Base-by-base conservation (phyloP, 2,329 filamentous ascomycete species). In the Neonectria magnoliae region DNA sequence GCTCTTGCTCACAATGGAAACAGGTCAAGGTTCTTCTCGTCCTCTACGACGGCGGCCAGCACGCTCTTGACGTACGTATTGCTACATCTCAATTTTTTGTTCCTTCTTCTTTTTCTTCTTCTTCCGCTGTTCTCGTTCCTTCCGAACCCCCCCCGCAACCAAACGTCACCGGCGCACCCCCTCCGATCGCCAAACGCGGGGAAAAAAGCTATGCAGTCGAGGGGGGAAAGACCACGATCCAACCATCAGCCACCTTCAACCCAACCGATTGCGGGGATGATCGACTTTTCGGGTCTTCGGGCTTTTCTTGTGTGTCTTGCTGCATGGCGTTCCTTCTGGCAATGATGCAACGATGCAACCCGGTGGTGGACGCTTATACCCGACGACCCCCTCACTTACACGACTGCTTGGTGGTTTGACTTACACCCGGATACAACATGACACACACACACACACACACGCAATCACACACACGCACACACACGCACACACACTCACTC, bases 1-100 rank as follows among this genome's bases (percentile, higher is more conserved):
- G 4, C 29, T 29, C 9, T 29, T 60, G 59, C 70, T 73, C 65
- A 74, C 71, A 64, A 20, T 13, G 14, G 25, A 51, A 76, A 77
- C 74, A 98, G 94, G 94, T 94, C 85, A 98, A 98, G 86, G 93
- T 98, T 83, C 91, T 98, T 79, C 87, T 94, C 78, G 93, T 97
- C 75, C 88, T 97, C 75, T 98, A 98, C 87, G 94, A 98, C 83
- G 94, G 94, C 80, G 88, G 89, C 79, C 85, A 93, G 84, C 93
- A 97, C 85, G 94, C 94, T 84, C 84, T 92, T 82, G 87, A 98
- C 78, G 93, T 97, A 80, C 80, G 84, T 77, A 20, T 20, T 20
- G n/a, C 55, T 56, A 58, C 31, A 36, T 62, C 45, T 59, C 56
- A 42, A 27, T 38, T 41, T 33, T 53, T 31, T 58, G 42, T 41